Evolutionary conservation across 441 rosid genomes (phyloP).

Genomic region (Euphorbia celastroides): DNA sequence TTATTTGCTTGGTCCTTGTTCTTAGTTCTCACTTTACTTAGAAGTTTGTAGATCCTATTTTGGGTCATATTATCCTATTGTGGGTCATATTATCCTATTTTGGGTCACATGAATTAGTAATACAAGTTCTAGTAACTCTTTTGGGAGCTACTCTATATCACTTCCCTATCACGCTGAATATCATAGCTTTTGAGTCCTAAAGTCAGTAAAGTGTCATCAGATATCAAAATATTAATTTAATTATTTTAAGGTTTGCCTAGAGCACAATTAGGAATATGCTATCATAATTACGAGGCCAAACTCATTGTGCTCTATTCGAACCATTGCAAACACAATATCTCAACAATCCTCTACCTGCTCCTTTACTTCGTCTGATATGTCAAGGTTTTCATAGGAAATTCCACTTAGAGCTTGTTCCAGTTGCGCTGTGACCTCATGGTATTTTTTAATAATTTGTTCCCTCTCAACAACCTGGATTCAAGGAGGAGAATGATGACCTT

Average conservation of each 20-base stretch:
- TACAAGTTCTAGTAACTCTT: too few species aligned
- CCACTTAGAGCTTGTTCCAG: constrained; percentile 69
- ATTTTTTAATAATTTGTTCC: constrained; percentile 60
- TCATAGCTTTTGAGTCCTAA: too few species aligned
- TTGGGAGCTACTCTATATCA: too few species aligned
- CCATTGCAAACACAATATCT: neutral
- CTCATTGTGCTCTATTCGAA: neutral
- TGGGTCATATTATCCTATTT: too few species aligned
- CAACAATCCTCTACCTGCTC: constrained; percentile 59
- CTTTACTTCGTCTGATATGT: constrained; percentile 89
- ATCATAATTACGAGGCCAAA: constrained; percentile 3
- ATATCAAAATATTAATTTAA: neutral
- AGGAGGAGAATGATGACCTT: constrained; percentile 11
- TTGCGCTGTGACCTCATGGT: constrained; percentile 55
- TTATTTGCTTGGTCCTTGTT: too few species aligned
- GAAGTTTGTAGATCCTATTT: too few species aligned
- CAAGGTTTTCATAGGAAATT: constrained; percentile 63
- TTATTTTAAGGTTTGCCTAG: too few species aligned
- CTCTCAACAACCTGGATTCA: constrained; percentile 71
- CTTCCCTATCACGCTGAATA: too few species aligned
- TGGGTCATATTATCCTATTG: too few species aligned
- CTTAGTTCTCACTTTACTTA: too few species aligned
- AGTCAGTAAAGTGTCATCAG: neutral
- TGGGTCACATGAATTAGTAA: too few species aligned
- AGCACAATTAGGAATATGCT: neutral